Evolutionary conservation across 2,329 filamentous ascomycete genomes (phyloP).

Genomic region (Cyanodermella asteris): DNA sequence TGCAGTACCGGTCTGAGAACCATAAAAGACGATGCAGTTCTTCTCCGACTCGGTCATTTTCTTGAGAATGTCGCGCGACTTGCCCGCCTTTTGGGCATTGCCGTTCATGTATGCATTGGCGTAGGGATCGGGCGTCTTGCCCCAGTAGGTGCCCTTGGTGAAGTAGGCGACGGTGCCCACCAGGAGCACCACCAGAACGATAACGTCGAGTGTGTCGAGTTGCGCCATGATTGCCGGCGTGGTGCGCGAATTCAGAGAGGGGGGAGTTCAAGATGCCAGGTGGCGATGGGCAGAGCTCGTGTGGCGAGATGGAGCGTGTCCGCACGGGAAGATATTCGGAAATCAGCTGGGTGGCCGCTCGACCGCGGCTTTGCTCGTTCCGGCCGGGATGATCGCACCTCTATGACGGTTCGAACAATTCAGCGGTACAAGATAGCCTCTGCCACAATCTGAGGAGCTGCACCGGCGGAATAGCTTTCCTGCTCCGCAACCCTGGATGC

Average conservation of each 20-base stretch:
- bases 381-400: no score
- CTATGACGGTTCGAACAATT: no score
- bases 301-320: no score
- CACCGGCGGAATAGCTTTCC: no score
- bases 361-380: no score
- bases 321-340: not conserved
- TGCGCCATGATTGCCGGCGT: constrained; percentile 81
- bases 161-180: constrained; percentile 85
- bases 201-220: constrained; percentile 83
- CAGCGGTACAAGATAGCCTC: no score
- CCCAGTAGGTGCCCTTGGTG: constrained; percentile 93
- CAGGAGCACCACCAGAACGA: constrained; percentile 71
- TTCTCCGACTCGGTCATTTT: constrained; percentile 91
- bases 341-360: not conserved
- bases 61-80: constrained; percentile 80
- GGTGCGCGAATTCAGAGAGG: no score
- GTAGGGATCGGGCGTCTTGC: constrained; percentile 70
- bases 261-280: constrained; percentile 5
- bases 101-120: constrained; percentile 49
- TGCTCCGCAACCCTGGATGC: no score
- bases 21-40: constrained; percentile 97
- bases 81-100: constrained; percentile 51
- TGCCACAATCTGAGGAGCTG: no score
- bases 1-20: constrained; percentile 92
- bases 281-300: no score